Conservation (phyloP, 345 rosid genomes). For the Boechera stricta region DNA sequence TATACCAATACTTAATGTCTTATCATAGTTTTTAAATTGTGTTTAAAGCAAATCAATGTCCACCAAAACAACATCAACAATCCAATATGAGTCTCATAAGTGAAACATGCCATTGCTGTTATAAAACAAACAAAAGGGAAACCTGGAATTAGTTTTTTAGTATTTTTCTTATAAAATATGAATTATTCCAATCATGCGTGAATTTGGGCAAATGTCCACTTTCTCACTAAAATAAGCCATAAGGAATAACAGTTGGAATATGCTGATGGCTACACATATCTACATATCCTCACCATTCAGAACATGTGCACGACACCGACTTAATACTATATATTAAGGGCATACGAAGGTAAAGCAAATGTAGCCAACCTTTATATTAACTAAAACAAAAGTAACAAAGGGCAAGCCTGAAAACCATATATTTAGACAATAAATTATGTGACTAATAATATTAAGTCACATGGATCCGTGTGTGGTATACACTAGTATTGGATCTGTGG, state of each 20-base stretch:
- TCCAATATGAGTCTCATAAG: constrained; percentile 40
- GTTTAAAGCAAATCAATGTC: constrained; percentile 32
- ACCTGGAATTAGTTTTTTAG: not conserved
- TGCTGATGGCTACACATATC: constrained; percentile 11
- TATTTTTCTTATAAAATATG: not conserved
- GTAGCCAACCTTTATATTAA: not conserved
- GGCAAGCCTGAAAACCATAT: too few species aligned
- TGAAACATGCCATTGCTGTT: constrained; percentile 34
- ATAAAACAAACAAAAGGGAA: constrained; percentile 26
- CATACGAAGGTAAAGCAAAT: constrained; percentile 18
- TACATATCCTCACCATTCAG: constrained; percentile 11
- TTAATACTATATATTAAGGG: not conserved
- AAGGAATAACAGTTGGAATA: constrained; percentile 36
- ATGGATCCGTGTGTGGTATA: not conserved
- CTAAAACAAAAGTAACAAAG: not conserved
- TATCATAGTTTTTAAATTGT: constrained; percentile 1
- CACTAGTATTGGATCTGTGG: not conserved
- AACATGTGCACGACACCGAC: constrained; percentile 33
- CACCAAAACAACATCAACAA: constrained; percentile 44
- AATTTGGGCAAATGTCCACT: constrained; percentile 27
- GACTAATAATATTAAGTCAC: not conserved
- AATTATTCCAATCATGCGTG: constrained; percentile 1
- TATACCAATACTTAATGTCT: constrained; percentile 1
- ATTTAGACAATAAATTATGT: not conserved
- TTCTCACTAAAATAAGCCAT: constrained; percentile 10